Base-by-base conservation (phyloP, 495 filamentous ascomycete species). In the Podospora pseudoanserina region DNA sequence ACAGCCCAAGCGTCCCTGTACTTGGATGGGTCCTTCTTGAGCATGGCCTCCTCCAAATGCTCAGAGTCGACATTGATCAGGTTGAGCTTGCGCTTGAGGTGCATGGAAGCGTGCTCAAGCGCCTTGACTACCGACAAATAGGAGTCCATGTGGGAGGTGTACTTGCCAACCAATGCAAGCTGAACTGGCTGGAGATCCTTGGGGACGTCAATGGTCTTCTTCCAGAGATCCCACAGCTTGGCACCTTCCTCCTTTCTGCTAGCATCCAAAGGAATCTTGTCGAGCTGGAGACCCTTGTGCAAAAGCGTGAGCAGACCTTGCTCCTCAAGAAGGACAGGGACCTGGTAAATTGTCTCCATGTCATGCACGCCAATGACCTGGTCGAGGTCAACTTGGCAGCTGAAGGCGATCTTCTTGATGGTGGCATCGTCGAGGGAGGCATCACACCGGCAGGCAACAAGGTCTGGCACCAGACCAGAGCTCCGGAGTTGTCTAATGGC, bases 91-190 rank as follows among this genome's bases (percentile, higher is more conserved):
- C 87, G 87, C 55, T 84, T 80, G 78, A 92, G 94, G 44, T 86
- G 84, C 95, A 99, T 99, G 3, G 94, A 86, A 2, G 91, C 87
- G 77, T 98, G 95, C 77, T 98, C 95, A 2, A 99, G 82, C 0
- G 92, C 84, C 76, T 97, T 97, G 72, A 85, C 84, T 26, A 96
- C 90, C 66, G 85, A 89, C 39, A 94, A 82, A 73, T 98, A 98
- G 2, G 76, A 73, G 59, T 99, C 95, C 55, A 93, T 88, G 23
- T 93, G 86, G 18, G 86, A 83, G 19, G 86, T 88, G 77, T 98
- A 98, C 77, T 99, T 98, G 69, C 95, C 95, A 27, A 99, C 94
- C 5, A 99, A 83, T 5, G 87, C 93, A 74, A 99, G 96, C 13
- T 82, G 81, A 65, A 99, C 91, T 2, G 85, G 85, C 66, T 90